These are phyloP conservation scores for Dinochytrium kinnereticum DNA, from an alignment of 371 early-diverging fungal species.

Conservation along the genomic window DNA sequence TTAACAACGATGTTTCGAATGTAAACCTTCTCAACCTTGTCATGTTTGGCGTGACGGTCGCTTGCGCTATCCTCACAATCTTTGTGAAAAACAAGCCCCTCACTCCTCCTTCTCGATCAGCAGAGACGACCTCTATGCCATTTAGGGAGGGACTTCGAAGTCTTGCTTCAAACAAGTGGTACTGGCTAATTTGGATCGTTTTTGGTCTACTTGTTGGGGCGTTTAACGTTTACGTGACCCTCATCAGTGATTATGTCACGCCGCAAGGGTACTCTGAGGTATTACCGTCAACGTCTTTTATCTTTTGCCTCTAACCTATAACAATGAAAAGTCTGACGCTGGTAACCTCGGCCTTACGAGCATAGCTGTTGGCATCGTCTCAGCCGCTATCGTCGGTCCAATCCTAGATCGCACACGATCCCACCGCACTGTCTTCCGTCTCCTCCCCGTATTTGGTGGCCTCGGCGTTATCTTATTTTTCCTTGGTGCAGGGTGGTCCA, in stretches of 20 bases:
- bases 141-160: slow-evolving; percentile 55
- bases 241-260: slow-evolving; percentile 62
- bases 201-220: slow-evolving; percentile 67
- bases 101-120: slow-evolving; percentile 51
- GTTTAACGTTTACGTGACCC: slow-evolving; percentile 67
- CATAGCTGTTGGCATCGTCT: slow-evolving; percentile 17
- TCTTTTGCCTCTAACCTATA: neutral
- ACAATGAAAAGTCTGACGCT: neutral
- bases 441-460: slow-evolving; percentile 6
- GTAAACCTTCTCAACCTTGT: slow-evolving; percentile 33
- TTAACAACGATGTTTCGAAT: slow-evolving; percentile 34
- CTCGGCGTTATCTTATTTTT: slow-evolving; percentile 30
- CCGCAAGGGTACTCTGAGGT: slow-evolving; percentile 69
- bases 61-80: slow-evolving; percentile 43
- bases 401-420: slow-evolving; percentile 26
- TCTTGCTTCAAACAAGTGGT: slow-evolving; percentile 59
- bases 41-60: slow-evolving; percentile 30
- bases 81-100: slow-evolving; percentile 55
- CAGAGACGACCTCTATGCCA: slow-evolving; percentile 33
- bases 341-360: slow-evolving; percentile 18
- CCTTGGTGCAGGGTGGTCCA: slow-evolving; percentile 21
- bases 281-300: neutral
- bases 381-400: slow-evolving; percentile 25
- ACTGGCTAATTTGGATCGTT: slow-evolving; percentile 59
- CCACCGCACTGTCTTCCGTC: slow-evolving; percentile 22